Percentiles rank a stretch among this genome's conserved stretches.
These are phyloP conservation scores for Neonectria punicea DNA, from an alignment of 2,329 filamentous ascomycete genomes.

Conservation along the genomic window DNA sequence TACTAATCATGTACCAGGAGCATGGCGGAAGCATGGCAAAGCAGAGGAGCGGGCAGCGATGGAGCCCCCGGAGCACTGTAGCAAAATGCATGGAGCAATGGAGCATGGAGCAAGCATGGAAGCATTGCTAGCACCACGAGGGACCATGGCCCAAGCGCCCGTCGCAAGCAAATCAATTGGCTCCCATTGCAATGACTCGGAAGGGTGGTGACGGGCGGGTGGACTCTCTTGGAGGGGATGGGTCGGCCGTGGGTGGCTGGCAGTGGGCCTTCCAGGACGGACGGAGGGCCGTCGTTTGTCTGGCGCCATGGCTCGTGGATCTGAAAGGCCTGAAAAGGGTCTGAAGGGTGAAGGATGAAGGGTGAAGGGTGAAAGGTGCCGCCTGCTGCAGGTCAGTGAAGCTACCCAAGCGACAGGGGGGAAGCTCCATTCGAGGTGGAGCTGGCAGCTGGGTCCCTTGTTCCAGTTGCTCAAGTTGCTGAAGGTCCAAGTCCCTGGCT, in stretches of 20 bases:
- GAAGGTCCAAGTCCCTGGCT: constrained; percentile 21
- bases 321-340: constrained; percentile 10
- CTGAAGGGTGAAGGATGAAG: background rate
- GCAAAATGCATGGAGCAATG: constrained; percentile 1
- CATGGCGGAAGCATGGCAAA: background rate
- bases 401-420: constrained; percentile 40
- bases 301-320: constrained; percentile 22
- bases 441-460: constrained; percentile 38
- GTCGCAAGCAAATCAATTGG: constrained; percentile 44
- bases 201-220: constrained; percentile 34
- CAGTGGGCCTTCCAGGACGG: constrained; percentile 32
- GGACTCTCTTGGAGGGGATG: constrained; percentile 23
- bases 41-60: no score
- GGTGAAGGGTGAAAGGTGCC: background rate
- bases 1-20: background rate
- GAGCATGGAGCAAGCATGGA: constrained; percentile 14
- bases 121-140: constrained; percentile 37
- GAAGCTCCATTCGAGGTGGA: constrained; percentile 41
- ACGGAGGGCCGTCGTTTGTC: constrained; percentile 30
- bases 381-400: constrained; percentile 36
- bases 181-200: constrained; percentile 46
- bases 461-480: constrained; percentile 31
- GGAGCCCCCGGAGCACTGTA: no score
- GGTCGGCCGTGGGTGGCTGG: constrained; percentile 23
- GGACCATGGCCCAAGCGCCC: constrained; percentile 39